Evolutionary conservation across 176 grass and related monocot genomes (phyloP).

Genomic region (Ananas comosus): DNA sequence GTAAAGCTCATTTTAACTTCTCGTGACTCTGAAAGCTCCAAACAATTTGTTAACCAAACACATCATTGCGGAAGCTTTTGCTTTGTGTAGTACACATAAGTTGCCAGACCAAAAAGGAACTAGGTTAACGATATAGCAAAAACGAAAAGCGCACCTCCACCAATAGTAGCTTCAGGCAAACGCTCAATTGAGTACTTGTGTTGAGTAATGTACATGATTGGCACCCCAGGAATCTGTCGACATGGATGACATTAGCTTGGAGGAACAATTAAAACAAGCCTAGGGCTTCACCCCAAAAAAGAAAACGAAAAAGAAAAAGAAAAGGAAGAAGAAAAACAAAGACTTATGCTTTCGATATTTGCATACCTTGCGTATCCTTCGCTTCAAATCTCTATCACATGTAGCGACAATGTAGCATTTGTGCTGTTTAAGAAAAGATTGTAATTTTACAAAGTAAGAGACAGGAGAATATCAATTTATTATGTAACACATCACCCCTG

Average conservation of each 20-base stretch:
- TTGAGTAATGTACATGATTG: neutral
- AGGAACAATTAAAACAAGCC: neutral
- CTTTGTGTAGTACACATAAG: too few relatives aligned
- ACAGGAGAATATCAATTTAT: neutral
- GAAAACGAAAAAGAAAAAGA: too few relatives aligned
- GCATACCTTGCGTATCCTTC: conserved; percentile 78
- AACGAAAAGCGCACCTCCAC: conserved; percentile 44
- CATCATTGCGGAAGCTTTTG: neutral
- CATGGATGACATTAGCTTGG: neutral
- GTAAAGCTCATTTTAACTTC: too few relatives aligned
- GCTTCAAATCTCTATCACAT: conserved; percentile 79
- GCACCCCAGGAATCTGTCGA: neutral
- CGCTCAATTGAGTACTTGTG: conserved; percentile 67
- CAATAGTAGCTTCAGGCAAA: conserved; percentile 77
- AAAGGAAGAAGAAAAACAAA: too few relatives aligned
- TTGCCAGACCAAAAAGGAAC: neutral
- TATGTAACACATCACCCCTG: neutral
- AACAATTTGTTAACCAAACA: neutral
- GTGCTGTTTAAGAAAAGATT: conserved; percentile 41
- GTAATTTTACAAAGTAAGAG: conserved; percentile 3
- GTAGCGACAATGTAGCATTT: conserved; percentile 91
- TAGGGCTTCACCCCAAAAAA: neutral
- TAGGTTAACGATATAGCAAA: neutral
- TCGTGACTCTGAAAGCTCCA: too few relatives aligned
- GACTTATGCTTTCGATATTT: too few relatives aligned